Conservation (phyloP, 345 rosid species). For the Populus alba region DNA sequence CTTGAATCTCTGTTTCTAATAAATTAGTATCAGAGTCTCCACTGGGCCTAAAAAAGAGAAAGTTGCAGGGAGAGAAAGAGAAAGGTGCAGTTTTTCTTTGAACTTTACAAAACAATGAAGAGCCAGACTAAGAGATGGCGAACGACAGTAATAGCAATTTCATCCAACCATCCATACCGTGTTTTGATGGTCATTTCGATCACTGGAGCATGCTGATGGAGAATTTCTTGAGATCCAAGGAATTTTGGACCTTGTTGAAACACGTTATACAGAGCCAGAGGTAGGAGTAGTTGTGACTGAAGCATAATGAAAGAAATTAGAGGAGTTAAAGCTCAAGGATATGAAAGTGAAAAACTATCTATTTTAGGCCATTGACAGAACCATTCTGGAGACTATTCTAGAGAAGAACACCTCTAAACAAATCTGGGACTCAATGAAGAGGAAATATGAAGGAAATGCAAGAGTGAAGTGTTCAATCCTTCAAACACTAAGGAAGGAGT, state of each 20-base stretch:
- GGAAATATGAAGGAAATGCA: not conserved
- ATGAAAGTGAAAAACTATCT: not conserved
- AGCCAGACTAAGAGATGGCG: no score
- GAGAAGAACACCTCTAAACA: no score
- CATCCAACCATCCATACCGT: no score
- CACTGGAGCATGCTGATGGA: not conserved
- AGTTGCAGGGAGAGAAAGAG: fast-evolving
- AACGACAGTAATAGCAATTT: no score
- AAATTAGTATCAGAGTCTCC: not conserved
- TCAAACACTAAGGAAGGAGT: not conserved
- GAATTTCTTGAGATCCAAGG: not conserved
- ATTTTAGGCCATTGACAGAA: not conserved
- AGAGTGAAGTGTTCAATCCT: not conserved
- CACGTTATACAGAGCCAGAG: fast-evolving
- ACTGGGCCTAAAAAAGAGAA: no score
- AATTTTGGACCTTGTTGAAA: not conserved
- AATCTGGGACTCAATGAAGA: not conserved
- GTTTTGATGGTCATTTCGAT: not conserved
- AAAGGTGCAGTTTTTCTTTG: fast-evolving
- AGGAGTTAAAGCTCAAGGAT: not conserved
- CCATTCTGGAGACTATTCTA: not conserved
- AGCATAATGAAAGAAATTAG: no score
- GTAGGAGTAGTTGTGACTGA: no score
- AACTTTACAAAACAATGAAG: no score
- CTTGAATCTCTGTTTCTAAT: fast-evolving